Conservation (phyloP, 345 rosid genomes). For the Gossypium turneri region DNA sequence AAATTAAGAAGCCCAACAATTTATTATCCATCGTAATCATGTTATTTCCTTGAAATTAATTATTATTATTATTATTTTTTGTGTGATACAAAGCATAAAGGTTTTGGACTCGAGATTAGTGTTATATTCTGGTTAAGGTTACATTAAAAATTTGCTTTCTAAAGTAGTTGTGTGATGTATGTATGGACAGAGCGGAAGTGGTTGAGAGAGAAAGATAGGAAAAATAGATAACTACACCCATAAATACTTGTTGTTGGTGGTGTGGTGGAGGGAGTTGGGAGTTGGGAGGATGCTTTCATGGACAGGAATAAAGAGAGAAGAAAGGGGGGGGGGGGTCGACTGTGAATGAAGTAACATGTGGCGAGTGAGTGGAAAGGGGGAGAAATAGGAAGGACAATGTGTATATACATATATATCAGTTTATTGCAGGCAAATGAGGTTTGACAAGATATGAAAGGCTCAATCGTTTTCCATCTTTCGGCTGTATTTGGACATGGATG, state of each 20-base stretch:
- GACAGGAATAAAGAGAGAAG: background rate
- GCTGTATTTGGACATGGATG: conserved; percentile 25
- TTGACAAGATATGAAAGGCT: conserved; percentile 29
- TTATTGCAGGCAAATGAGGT: conserved; percentile 16
- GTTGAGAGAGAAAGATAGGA: background rate
- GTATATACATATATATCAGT: background rate
- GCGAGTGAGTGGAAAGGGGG: conserved; percentile 23
- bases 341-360: conserved; percentile 20
- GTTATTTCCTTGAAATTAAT: no score
- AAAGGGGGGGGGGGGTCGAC: background rate
- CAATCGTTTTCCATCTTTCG: conserved; percentile 18
- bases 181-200: background rate
- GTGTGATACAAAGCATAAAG: no score
- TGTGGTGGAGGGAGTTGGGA: conserved; percentile 52
- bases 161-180: background rate
- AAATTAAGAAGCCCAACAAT: no score
- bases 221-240: background rate
- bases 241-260: conserved; percentile 25
- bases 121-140: no score
- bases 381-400: background rate
- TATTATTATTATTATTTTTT: no score
- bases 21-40: no score
- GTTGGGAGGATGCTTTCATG: conserved; percentile 44
- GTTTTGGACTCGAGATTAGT: no score
- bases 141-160: background rate